Evolutionary conservation across 2,329 filamentous ascomycete genomes (phyloP), one percentile per base, ranked within the genome.

Genomic region (Aspergillus oerlinghausenensis): DNA sequence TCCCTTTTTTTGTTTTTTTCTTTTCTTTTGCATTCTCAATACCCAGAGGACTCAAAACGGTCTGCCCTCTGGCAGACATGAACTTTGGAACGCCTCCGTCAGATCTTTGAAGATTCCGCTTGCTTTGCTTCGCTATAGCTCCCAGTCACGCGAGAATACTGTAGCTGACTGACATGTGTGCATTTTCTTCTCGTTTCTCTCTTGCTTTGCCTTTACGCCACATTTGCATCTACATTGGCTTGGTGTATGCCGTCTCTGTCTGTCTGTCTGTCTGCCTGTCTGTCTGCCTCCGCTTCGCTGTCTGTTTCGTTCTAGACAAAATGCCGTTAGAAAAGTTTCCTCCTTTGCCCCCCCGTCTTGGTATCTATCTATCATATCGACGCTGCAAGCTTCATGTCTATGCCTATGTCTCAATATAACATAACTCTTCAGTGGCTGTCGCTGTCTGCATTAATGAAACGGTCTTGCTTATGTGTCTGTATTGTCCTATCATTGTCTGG

Each of bases 301-400:
- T 54, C 57, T 59, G 60, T 55, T 60, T 60, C 65, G 65, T 61
- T 59, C 58, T 64, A 62, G 60, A 65, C 62, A 57, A 62, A 63
- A 62, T 62, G 60, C 60, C 54, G 63, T 62, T 65, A 65, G 63
- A 65, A 66, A 66, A 65, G 59, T 57, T 65, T 57, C 50, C 49
- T 45, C 55, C 55, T 47, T 40, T 55, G 48, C 28, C 35, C 3
- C 11, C 50, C 17, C 50, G 32, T 38, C 32, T 38, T 38, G 32
- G 32, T 38, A 38, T 38, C 32, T 38, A 38, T 38, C 32, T 38
- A 14, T 38, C 32, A 38, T 38, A 38, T 57, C 49, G 47, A 56
- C 50, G 50, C 32, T 38, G 32, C 32, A 38, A 38, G 32, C 32
- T 38, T 38, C 32, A 38, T 38, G 32, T 38, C 32, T 38, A 38